phyloP scores from a whole-genome alignment of 257 asterid genomes.

The Rauvolfia tetraphylla region DNA sequence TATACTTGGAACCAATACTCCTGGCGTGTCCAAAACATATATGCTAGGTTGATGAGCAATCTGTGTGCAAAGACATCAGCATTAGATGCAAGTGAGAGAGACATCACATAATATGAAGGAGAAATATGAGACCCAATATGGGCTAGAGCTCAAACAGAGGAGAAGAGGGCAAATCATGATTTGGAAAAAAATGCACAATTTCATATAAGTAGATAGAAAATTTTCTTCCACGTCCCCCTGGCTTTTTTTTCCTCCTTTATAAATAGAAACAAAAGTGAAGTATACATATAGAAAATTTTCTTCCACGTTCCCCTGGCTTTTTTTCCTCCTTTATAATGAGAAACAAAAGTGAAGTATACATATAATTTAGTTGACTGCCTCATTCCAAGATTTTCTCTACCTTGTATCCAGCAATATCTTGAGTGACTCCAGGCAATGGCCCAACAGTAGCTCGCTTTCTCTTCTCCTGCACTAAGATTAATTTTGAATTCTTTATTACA shows the following conservation, averaged over 20 bases:
- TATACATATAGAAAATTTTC: too few species aligned
- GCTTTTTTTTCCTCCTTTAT: too few species aligned
- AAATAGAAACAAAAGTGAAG: too few species aligned
- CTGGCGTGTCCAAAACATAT: conserved; percentile 91
- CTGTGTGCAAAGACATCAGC: conserved; percentile 30
- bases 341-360: neutral
- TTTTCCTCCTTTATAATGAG: neutral
- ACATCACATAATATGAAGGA: neutral
- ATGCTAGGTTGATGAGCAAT: conserved; percentile 93
- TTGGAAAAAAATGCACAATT: neutral
- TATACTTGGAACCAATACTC: conserved; percentile 90
- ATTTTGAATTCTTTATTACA: conserved; percentile 30
- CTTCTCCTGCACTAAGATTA: conserved; percentile 84
- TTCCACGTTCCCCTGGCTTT: too few species aligned
- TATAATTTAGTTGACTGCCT: neutral
- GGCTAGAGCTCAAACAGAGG: neutral
- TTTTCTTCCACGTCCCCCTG: neutral
- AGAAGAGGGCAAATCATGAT: neutral
- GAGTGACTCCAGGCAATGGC: conserved; percentile 96
- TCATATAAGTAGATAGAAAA: neutral
- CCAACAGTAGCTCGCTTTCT: conserved; percentile 86
- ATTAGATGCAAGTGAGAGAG: conserved; percentile 3
- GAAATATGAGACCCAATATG: neutral
- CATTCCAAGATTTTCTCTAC: conserved; percentile 27
- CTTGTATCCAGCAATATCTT: conserved; percentile 96